Evolutionary conservation across 441 rosid species (phyloP).

Genomic region (Erodium moschatum): DNA sequence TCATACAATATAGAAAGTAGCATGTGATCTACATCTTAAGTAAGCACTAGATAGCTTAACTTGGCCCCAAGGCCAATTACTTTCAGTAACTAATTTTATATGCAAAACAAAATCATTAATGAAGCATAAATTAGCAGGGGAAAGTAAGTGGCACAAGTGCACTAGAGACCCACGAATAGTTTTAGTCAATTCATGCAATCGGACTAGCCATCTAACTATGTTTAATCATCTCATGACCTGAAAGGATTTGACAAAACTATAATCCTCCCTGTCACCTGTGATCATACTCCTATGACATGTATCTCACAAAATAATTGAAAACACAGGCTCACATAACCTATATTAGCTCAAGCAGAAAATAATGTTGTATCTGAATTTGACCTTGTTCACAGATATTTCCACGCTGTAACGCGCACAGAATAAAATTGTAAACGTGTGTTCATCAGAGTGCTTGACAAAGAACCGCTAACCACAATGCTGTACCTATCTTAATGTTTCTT

Average conservation of each 20-base stretch:
- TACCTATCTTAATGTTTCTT: slow-evolving; percentile 58
- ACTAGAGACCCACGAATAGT: background rate
- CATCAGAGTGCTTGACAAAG: slow-evolving; percentile 28
- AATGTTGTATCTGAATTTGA: slow-evolving; percentile 13
- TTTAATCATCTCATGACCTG: background rate
- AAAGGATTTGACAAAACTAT: background rate
- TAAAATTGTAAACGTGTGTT: background rate
- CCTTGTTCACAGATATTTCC: background rate
- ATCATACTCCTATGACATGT: slow-evolving; percentile 15
- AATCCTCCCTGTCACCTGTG: slow-evolving; percentile 19
- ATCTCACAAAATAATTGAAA: slow-evolving; percentile 19
- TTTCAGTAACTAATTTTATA: background rate
- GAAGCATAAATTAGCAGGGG: background rate
- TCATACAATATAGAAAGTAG: background rate
- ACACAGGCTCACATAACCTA: slow-evolving; percentile 10
- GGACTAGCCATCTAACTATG: background rate
- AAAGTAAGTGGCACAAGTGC: background rate
- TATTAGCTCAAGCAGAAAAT: slow-evolving; percentile 8
- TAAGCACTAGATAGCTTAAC: background rate
- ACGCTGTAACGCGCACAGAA: background rate
- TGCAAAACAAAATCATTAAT: background rate
- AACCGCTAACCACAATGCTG: slow-evolving; percentile 62
- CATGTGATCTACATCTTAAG: background rate
- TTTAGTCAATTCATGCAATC: background rate
- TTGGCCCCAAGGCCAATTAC: background rate